A percentile compares a stretch with the other conserved stretches of the same genome.
phyloP scores from a whole-genome alignment of 1,284 basidiomycete species.

The Termitomyces sp. region DNA sequence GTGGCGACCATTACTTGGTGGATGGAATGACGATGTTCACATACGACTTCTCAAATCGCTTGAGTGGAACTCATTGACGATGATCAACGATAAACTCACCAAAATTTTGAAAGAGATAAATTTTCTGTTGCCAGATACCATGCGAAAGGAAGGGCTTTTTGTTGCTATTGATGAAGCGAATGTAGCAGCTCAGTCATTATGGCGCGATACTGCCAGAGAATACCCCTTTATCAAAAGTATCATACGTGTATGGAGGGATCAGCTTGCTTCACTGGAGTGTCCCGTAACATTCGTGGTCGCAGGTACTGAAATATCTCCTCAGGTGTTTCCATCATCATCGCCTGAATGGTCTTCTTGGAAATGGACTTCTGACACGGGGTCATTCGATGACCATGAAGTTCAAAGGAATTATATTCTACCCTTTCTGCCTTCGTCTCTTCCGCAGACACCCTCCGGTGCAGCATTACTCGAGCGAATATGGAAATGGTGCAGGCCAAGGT shows the following conservation, averaged over 20 bases:
- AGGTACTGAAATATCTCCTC: not conserved
- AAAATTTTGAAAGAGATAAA: not conserved
- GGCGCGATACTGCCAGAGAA: not conserved
- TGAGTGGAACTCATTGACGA: not conserved
- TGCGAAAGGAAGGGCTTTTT: not conserved
- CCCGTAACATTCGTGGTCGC: not conserved
- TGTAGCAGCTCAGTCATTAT: not conserved
- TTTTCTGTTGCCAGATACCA: not conserved
- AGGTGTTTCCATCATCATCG: not conserved
- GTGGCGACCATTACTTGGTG: not conserved
- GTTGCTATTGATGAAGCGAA: conserved; percentile 4
- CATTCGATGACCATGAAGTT: not conserved
- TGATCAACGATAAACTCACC: not conserved
- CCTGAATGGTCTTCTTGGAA: conserved; percentile 7
- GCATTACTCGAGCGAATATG: not conserved
- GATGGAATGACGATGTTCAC: not conserved
- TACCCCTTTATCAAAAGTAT: not conserved
- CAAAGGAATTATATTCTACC: not conserved
- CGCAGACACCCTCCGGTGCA: not conserved
- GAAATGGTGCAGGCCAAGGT: conserved; percentile 2
- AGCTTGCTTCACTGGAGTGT: not conserved
- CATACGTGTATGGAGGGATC: not conserved
- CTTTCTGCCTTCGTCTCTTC: not conserved
- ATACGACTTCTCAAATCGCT: not conserved
- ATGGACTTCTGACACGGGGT: conserved; percentile 4